These are phyloP conservation scores for Sequoia sempervirens DNA, from an alignment of 75 land plant species.

Conservation along the genomic window DNA sequence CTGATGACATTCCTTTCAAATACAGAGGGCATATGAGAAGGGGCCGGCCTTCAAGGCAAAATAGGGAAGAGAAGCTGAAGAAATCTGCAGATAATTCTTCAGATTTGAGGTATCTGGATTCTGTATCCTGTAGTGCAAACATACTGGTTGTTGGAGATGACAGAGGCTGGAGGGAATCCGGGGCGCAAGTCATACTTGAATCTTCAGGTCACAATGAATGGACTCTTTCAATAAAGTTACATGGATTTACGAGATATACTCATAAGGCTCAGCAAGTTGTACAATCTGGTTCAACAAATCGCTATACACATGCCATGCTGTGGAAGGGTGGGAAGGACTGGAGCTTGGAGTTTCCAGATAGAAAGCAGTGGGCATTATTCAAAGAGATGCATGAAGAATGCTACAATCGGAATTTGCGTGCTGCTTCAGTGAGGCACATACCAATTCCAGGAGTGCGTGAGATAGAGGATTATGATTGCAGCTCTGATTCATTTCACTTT, in stretches of 20 bases:
- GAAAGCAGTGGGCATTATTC: slow-evolving; percentile 79
- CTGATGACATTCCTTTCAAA: slow-evolving; percentile 25
- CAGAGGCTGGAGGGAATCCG: slow-evolving; percentile 60
- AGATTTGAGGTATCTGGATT: slow-evolving; percentile 21
- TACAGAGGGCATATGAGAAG: slow-evolving; percentile 21
- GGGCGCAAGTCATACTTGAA: slow-evolving; percentile 51
- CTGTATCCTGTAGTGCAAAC: slow-evolving; percentile 55
- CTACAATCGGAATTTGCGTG: slow-evolving; percentile 50
- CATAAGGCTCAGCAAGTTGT: slow-evolving; percentile 54
- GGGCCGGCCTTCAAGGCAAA: slow-evolving; percentile 34
- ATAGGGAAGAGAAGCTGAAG: slow-evolving; percentile 28
- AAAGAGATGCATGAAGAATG: slow-evolving; percentile 86
- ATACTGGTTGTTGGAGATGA: slow-evolving; percentile 43
- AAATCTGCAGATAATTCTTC: slow-evolving; percentile 16
- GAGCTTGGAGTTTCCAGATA: slow-evolving; percentile 81
- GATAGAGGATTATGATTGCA: slow-evolving; percentile 54
- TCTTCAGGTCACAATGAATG: slow-evolving; percentile 53
- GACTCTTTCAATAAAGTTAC: slow-evolving; percentile 41
- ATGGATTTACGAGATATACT: slow-evolving; percentile 39
- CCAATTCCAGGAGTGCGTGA: slow-evolving; percentile 87
- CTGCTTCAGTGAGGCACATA: slow-evolving; percentile 70
- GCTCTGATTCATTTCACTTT: slow-evolving; percentile 34
- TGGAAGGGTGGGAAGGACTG: slow-evolving; percentile 97
- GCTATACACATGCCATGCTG: slow-evolving; percentile 74
- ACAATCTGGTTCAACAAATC: slow-evolving; percentile 61